Evolutionary conservation across 306 rosid genomes (phyloP), one percentile per base, ranked within the genome.

Genomic region (Prunus persica): DNA sequence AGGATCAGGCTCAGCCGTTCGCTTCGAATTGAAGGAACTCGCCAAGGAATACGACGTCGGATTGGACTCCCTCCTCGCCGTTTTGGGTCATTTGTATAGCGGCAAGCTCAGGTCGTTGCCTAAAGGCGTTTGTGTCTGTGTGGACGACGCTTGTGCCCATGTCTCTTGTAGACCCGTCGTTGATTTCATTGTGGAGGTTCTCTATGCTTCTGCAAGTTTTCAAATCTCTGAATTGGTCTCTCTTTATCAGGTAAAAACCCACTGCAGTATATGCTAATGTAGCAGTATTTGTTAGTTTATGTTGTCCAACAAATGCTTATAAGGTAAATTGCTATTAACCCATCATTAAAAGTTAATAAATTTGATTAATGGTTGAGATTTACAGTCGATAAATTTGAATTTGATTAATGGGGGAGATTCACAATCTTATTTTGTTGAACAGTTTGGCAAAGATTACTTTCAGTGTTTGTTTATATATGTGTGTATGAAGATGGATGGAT

Each of bases 61-160:
- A 24, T 56, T 78, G 41, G 93, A 85, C 0, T 79, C 91, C 1
- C 30, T 85, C 54, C 38, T 25, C 11, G 73, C 71, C 1, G 93
- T 91, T 75, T 5, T 90, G 74, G 68, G 76, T 16, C 88, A 88
- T 76, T 80, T 90, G 82, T 85, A 88, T 14, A 78, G 93, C 60
- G 91, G 93, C 7, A 86, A 70, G 51, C 83, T 84, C 8, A 71
- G 58, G 64, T 32, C 86, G 14, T 38, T 66, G 74, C 78, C 82
- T 0, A 47, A 60, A 27, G 83, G 81, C 60, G 77, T 71, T 57
- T 87, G 84, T 68, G 85, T 38, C 14, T 90, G 93, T 51, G 87
- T 83, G 18, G 91, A 90, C 73, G 86, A 88, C 18, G 82, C 80
- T 72, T 90, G 96, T 58, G 56, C 73, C 2, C 96, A 88, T 79